Percentiles rank a stretch among this genome's conserved stretches.
These are phyloP conservation scores for Artemisia tridentata DNA, from an alignment of 129 eudicot species.

Conservation along the genomic window DNA sequence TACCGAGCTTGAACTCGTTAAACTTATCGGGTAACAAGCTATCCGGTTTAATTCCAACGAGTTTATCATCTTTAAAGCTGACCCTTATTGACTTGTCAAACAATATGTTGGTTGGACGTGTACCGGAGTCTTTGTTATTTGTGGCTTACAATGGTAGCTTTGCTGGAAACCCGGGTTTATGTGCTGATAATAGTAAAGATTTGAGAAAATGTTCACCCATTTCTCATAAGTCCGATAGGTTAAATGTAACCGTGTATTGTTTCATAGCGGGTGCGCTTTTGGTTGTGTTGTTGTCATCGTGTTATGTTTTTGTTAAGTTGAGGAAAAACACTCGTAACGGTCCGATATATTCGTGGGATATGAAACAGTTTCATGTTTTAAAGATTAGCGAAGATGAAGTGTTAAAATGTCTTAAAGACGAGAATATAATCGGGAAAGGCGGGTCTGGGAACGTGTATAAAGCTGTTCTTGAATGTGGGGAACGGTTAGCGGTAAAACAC, in stretches of 20 bases:
- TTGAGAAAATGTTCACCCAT: conserved; percentile 42
- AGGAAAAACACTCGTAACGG: conserved; percentile 20
- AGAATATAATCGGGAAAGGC: conserved; percentile 62
- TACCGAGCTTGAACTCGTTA: conserved; percentile 52
- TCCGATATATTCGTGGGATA: conserved; percentile 51
- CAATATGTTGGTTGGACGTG: conserved; percentile 48
- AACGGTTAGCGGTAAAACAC: conserved; percentile 59
- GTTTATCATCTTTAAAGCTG: conserved; percentile 40
- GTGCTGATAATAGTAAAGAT: conserved; percentile 41
- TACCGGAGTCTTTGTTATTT: conserved; percentile 43
- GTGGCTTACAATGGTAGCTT: conserved; percentile 45
- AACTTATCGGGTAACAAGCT: conserved; percentile 54
- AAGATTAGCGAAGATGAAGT: conserved; percentile 56
- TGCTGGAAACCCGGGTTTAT: conserved; percentile 58
- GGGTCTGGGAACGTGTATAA: conserved; percentile 67
- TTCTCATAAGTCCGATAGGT: conserved; percentile 30
- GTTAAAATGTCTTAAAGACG: conserved; percentile 39
- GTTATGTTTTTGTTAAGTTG: conserved; percentile 32
- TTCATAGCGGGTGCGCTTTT: conserved; percentile 43
- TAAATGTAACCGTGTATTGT: conserved; percentile 34
- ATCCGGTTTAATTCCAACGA: conserved; percentile 49
- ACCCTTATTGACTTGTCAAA: conserved; percentile 62
- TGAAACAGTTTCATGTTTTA: conserved; percentile 50
- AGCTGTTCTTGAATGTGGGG: conserved; percentile 40
- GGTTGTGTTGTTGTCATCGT: conserved; percentile 30